These are phyloP conservation scores for Globisporangium cylindrosporum DNA, from an alignment of 352 stramenopile species.

Conservation along the genomic window DNA sequence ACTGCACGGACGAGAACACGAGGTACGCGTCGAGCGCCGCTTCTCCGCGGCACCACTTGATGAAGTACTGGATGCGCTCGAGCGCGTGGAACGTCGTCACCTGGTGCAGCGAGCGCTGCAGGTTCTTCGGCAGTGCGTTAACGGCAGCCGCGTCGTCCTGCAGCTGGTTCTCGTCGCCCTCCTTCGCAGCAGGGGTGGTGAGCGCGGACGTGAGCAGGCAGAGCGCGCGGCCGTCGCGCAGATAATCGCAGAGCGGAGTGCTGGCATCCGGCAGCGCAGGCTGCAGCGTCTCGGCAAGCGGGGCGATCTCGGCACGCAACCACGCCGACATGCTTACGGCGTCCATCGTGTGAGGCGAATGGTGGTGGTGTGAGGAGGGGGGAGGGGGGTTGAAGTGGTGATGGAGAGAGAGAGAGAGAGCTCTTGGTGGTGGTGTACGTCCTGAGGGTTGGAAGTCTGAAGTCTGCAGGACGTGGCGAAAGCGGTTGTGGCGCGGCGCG, in stretches of 20 bases:
- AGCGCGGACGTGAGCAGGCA: constrained; percentile 63
- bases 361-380: background rate
- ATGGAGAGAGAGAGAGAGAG: background rate
- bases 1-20: constrained; percentile 76
- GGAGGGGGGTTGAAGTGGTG: background rate
- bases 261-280: constrained; percentile 29
- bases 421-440: background rate
- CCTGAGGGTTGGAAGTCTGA: background rate
- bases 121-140: constrained; percentile 54
- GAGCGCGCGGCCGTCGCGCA: constrained; percentile 76
- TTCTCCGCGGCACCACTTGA: constrained; percentile 70
- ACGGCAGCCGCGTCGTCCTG: constrained; percentile 17
- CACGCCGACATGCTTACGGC: constrained; percentile 36
- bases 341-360: constrained; percentile 9
- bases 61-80: constrained; percentile 84
- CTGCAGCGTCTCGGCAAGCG: constrained; percentile 26
- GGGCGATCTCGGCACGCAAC: constrained; percentile 53
- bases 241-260: constrained; percentile 54
- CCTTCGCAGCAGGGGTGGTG: constrained; percentile 19
- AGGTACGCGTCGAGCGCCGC: constrained; percentile 62
- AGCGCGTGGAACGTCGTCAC: constrained; percentile 77
- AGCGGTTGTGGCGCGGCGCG: constrained; percentile 5
- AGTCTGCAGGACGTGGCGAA: constrained; percentile 7
- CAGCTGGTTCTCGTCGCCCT: constrained; percentile 9
- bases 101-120: constrained; percentile 66